These are phyloP conservation scores for Cytospora paraplurivora DNA, from an alignment of 2,329 filamentous ascomycete genomes.

Conservation along the genomic window DNA sequence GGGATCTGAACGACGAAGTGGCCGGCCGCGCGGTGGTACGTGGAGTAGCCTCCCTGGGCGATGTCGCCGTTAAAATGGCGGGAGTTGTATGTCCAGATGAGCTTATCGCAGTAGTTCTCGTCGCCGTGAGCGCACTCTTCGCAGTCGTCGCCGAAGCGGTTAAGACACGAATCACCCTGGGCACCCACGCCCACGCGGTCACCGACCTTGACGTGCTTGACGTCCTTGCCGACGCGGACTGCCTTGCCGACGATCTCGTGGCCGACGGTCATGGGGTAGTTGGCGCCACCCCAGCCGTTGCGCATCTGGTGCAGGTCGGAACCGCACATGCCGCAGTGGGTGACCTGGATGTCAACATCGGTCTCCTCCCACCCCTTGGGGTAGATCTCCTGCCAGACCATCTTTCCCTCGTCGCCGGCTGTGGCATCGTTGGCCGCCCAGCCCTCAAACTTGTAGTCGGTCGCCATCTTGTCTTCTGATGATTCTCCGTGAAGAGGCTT, in stretches of 20 bases:
- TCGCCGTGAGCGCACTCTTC: constrained; percentile 44
- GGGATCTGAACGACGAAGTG: constrained; percentile 52
- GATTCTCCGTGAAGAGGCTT: too few species aligned
- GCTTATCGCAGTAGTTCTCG: constrained; percentile 44
- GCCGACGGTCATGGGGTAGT: constrained; percentile 55
- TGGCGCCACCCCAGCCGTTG: constrained; percentile 50
- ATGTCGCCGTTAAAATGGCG: constrained; percentile 53
- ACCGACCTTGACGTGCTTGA: constrained; percentile 55
- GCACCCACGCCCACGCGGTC: constrained; percentile 67
- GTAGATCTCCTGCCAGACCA: constrained; percentile 58
- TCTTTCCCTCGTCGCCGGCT: constrained; percentile 50
- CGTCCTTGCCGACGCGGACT: constrained; percentile 54
- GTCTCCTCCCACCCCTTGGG: constrained; percentile 68
- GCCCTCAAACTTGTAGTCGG: constrained; percentile 52
- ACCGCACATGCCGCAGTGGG: constrained; percentile 68
- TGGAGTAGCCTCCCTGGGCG: constrained; percentile 58
- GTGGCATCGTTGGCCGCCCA: constrained; percentile 49
- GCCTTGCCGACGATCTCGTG: constrained; percentile 67
- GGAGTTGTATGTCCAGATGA: constrained; percentile 53
- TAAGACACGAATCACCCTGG: constrained; percentile 57
- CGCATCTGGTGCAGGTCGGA: constrained; percentile 61
- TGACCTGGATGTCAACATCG: constrained; percentile 66
- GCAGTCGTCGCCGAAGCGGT: constrained; percentile 40
- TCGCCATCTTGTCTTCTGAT: constrained; percentile 26
- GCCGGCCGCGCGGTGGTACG: constrained; percentile 38